Evolutionary conservation across 2,329 filamentous ascomycete species (phyloP).

Genomic region (Fusarium sp.): DNA sequence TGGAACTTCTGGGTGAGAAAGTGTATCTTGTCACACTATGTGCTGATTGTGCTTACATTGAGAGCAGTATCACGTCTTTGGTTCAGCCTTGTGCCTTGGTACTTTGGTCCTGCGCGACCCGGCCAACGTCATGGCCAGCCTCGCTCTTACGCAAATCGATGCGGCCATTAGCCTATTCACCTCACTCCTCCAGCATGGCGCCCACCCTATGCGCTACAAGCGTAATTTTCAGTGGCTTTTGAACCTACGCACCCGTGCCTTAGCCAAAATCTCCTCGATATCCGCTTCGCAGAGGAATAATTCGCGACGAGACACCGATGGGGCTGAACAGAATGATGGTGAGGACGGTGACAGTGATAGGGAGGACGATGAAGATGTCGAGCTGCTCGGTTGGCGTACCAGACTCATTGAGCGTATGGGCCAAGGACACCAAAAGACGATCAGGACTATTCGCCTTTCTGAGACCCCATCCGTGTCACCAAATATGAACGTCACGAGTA

Average conservation of each 20-base stretch:
- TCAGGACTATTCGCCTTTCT: slow-evolving; percentile 9
- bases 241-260: slow-evolving; percentile 1
- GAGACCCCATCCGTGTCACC: slow-evolving; percentile 7
- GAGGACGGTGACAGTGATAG: neutral
- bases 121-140: slow-evolving; percentile 1
- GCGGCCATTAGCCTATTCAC: slow-evolving; percentile 8
- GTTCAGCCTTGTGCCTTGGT: slow-evolving; percentile 1
- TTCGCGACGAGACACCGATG: neutral
- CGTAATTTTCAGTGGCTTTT: slow-evolving; percentile 6
- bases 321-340: neutral
- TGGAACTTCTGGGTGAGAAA: slow-evolving; percentile 9
- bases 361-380: slow-evolving; percentile 6
- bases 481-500: neutral
- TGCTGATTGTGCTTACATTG: neutral
- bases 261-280: neutral
- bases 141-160: slow-evolving; percentile 3
- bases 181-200: slow-evolving; percentile 1
- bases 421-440: slow-evolving; percentile 1
- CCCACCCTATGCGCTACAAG: slow-evolving; percentile 3
- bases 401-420: slow-evolving; percentile 11
- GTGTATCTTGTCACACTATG: neutral
- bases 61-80: slow-evolving; percentile 2
- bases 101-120: slow-evolving; percentile 4
- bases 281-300: neutral
- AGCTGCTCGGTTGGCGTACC: slow-evolving; percentile 8